Conservation (phyloP, 1,284 basidiomycete genomes). For the Trametes polyzona region DNA sequence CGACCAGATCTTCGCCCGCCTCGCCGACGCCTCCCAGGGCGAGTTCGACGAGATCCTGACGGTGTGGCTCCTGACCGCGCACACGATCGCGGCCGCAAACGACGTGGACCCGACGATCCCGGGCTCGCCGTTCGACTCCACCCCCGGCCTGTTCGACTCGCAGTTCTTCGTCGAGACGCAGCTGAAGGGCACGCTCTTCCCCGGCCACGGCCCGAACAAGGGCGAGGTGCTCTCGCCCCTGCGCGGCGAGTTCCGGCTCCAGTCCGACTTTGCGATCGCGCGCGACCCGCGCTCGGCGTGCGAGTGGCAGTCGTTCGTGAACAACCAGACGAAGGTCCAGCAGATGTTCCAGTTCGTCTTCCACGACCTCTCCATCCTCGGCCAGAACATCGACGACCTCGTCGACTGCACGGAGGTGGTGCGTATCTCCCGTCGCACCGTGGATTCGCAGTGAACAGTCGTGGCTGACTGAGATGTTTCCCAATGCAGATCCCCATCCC, state of each 20-base stretch:
- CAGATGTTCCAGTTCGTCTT: conserved; percentile 25
- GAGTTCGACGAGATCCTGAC: conserved; percentile 41
- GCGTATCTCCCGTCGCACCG: background rate
- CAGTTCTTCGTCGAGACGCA: conserved; percentile 27
- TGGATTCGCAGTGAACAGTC: background rate
- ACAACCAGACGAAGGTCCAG: conserved; percentile 26
- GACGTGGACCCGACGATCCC: conserved; percentile 20
- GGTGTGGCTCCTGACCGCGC: conserved; percentile 42
- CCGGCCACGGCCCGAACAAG: conserved; percentile 28
- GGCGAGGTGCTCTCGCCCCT: conserved; percentile 29
- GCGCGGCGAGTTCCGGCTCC: conserved; percentile 34
- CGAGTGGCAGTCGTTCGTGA: conserved; percentile 37
- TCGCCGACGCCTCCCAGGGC: conserved; percentile 23
- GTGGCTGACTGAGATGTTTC: background rate
- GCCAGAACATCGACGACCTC: conserved; percentile 22
- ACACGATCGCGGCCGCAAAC: conserved; percentile 17
- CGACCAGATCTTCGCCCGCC: conserved; percentile 27
- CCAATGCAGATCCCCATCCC: conserved; percentile 6
- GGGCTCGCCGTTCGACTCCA: conserved; percentile 25
- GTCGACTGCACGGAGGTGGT: conserved; percentile 32
- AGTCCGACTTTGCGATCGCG: conserved; percentile 32
- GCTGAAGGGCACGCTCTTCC: conserved; percentile 32
- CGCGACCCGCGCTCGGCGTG: conserved; percentile 33
- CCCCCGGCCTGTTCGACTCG: conserved; percentile 23
- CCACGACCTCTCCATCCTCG: conserved; percentile 21